phyloP scores from a whole-genome alignment of 1,284 basidiomycete genomes.

The Microstroma glucosiphilum region DNA sequence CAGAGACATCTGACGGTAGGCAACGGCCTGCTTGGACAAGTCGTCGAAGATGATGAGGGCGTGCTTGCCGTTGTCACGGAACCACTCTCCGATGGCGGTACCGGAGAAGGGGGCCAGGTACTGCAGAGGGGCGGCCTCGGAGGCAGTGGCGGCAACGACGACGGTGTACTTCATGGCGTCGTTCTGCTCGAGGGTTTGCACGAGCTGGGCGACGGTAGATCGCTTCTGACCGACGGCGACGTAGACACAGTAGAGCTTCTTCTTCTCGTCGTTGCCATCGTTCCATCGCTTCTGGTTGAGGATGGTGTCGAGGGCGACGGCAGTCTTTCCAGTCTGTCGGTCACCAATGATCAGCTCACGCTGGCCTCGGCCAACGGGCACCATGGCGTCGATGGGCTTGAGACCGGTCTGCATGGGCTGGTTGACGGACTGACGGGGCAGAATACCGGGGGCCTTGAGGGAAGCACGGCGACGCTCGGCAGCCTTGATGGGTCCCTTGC shows the following conservation, averaged over 20 bases:
- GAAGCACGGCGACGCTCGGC: constrained; percentile 90
- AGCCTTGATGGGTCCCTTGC: constrained; percentile 93
- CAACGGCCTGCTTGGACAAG: constrained; percentile 98
- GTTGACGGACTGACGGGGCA: constrained; percentile 98
- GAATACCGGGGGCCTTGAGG: constrained; percentile 96
- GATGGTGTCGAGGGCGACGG: constrained; percentile 98
- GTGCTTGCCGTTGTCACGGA: constrained; percentile 98
- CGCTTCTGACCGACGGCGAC: constrained; percentile 99
- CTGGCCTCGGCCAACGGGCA: constrained; percentile 99
- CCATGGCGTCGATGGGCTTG: constrained; percentile 99
- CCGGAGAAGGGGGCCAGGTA: constrained; percentile 99
- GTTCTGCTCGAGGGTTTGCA: constrained; percentile 98
- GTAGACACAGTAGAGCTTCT: constrained; percentile 99
- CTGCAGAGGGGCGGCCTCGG: constrained; percentile 95
- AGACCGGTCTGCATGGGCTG: constrained; percentile 99
- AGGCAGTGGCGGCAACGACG: constrained; percentile 97
- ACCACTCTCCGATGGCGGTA: constrained; percentile 99
- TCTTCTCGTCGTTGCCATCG: constrained; percentile 85
- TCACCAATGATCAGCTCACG: constrained; percentile 99
- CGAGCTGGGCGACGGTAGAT: constrained; percentile 97
- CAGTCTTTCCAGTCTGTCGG: constrained; percentile 98
- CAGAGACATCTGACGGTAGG: constrained; percentile 99
- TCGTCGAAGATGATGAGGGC: constrained; percentile 98
- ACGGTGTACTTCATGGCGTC: constrained; percentile 99
- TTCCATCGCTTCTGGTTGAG: constrained; percentile 99